Percentiles rank a stretch among this genome's conserved stretches.
These are phyloP conservation scores for Cyclotella cryptica DNA, from an alignment of 108 stramenopile genomes.

Conservation along the genomic window DNA sequence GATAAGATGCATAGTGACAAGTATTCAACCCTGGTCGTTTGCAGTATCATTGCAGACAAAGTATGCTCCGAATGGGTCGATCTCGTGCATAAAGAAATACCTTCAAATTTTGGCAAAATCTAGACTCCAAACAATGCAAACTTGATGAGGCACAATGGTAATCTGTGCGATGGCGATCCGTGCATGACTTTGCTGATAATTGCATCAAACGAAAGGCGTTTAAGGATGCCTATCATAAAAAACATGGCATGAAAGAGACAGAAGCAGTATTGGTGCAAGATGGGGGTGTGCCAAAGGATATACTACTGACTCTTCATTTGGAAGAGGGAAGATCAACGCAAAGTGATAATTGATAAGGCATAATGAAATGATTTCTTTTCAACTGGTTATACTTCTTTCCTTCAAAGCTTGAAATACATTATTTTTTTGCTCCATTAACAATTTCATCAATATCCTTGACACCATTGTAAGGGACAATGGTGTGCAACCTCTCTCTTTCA, in stretches of 20 bases:
- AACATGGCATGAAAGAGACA: constrained; percentile 27
- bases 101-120: constrained; percentile 64
- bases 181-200: constrained; percentile 56
- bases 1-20: too few species aligned
- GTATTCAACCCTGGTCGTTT: too few species aligned
- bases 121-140: constrained; percentile 31
- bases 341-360: too few species aligned
- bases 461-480: constrained; percentile 67
- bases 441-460: constrained; percentile 60
- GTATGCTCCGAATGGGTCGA: too few species aligned
- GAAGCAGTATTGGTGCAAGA: constrained; percentile 33
- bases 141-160: constrained; percentile 46
- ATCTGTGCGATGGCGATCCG: constrained; percentile 51
- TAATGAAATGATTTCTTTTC: too few species aligned
- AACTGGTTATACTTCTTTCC: too few species aligned
- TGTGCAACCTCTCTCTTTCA: constrained; percentile 44
- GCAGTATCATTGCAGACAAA: too few species aligned
- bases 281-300: constrained; percentile 42
- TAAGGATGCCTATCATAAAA: constrained; percentile 44
- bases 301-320: too few species aligned
- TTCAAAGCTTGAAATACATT: too few species aligned
- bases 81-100: too few species aligned
- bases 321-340: too few species aligned
- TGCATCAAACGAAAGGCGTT: constrained; percentile 52
- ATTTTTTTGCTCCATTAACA: constrained; percentile 3